Conservation (phyloP, 208 protist genomes). For the Leishmania major region DNA sequence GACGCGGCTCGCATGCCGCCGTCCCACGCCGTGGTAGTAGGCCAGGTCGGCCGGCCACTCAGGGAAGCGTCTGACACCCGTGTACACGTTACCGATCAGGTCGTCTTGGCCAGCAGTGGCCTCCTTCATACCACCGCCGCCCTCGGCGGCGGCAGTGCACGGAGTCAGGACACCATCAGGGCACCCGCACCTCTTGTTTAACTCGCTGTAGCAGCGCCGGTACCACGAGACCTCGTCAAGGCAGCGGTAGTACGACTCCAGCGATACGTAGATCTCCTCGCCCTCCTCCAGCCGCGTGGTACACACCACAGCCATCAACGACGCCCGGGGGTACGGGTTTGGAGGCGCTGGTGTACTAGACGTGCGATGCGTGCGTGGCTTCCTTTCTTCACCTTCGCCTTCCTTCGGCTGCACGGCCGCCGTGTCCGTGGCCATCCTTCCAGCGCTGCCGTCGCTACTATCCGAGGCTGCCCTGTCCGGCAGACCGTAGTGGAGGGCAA, state of each 20-base stretch:
- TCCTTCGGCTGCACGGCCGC: neutral
- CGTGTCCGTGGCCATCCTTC: neutral
- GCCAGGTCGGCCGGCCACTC: constrained; percentile 57
- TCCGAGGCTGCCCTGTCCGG: constrained; percentile 8
- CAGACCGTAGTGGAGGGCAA: constrained; percentile 81
- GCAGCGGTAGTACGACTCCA: constrained; percentile 85
- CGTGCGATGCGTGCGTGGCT: neutral
- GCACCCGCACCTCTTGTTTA: constrained; percentile 21
- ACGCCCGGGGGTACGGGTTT: constrained; percentile 42
- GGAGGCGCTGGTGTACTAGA: neutral
- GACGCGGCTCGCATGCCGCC: constrained; percentile 43
- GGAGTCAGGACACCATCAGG: neutral
- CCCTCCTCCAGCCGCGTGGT: constrained; percentile 58
- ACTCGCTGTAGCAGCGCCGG: constrained; percentile 40
- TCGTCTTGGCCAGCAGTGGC: neutral
- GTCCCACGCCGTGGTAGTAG: constrained; percentile 83
- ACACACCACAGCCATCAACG: constrained; percentile 69
- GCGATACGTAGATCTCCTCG: constrained; percentile 56
- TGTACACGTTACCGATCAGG: constrained; percentile 36
- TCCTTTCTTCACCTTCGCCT: too few relatives aligned
- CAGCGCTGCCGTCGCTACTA: neutral
- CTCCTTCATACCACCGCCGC: neutral
- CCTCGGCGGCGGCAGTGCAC: neutral
- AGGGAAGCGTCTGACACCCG: constrained; percentile 50
- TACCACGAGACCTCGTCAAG: constrained; percentile 83